Conservation (phyloP, 441 rosid species). For the Kokia cookei region DNA sequence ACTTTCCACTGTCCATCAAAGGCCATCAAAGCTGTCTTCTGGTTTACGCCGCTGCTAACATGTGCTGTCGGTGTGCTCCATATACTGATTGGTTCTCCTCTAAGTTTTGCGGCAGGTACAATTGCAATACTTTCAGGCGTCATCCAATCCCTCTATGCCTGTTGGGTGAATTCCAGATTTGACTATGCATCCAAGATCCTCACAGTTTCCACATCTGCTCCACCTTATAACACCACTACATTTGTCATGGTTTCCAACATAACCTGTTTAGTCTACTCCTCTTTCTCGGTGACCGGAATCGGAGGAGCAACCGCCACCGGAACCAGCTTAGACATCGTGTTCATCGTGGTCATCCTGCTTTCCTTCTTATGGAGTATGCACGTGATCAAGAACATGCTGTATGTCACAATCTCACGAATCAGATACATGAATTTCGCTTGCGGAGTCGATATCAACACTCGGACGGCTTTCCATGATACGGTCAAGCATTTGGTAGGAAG, state of each 20-base stretch:
- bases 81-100: slow-evolving; percentile 40
- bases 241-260: slow-evolving; percentile 29
- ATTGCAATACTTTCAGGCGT: slow-evolving; percentile 39
- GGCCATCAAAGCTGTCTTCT: slow-evolving; percentile 57
- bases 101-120: slow-evolving; percentile 44
- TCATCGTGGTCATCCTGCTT: slow-evolving; percentile 45
- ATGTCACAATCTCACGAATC: slow-evolving; percentile 51
- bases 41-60: slow-evolving; percentile 59
- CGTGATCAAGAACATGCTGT: slow-evolving; percentile 54
- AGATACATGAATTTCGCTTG: slow-evolving; percentile 42
- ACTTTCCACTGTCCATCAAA: slow-evolving; percentile 37
- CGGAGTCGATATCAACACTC: slow-evolving; percentile 42
- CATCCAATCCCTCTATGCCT: slow-evolving; percentile 53
- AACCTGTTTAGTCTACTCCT: slow-evolving; percentile 31
- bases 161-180: slow-evolving; percentile 64
- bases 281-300: slow-evolving; percentile 59
- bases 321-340: slow-evolving; percentile 38
- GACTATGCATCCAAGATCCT: slow-evolving; percentile 49
- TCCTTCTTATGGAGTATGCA: slow-evolving; percentile 77
- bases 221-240: slow-evolving; percentile 32
- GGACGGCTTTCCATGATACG: slow-evolving; percentile 36
- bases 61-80: slow-evolving; percentile 56
- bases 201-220: slow-evolving; percentile 39
- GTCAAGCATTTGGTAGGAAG: slow-evolving; percentile 47
- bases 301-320: slow-evolving; percentile 73